Conservation (phyloP, 176 grass and related monocot species). For the Oryza rufipogon region DNA sequence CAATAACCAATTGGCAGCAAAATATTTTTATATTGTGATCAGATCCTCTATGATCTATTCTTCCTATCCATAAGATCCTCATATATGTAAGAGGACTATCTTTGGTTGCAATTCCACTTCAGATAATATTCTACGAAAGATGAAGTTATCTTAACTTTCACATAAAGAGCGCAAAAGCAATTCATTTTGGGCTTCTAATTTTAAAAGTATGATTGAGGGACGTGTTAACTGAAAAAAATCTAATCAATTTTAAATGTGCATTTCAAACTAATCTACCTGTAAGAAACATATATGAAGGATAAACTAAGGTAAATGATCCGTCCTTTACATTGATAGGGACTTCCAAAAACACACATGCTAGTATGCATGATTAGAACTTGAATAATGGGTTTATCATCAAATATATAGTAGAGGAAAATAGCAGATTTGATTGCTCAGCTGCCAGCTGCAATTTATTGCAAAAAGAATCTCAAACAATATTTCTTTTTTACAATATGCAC, state of each 20-base stretch:
- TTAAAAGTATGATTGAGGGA: slow-evolving; percentile 6
- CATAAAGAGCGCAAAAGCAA: not conserved
- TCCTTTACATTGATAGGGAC: not conserved
- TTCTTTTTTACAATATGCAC: not conserved
- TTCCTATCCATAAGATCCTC: not conserved
- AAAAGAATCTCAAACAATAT: not conserved
- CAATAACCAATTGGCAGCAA: not conserved
- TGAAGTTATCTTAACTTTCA: not conserved
- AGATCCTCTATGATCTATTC: not conserved
- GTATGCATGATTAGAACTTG: not conserved
- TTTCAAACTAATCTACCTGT: slow-evolving; percentile 3
- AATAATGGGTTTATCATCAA: not conserved
- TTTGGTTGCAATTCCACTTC: not conserved
- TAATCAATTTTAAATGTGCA: not conserved
- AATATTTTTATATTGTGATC: not conserved
- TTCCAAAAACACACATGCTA: not conserved
- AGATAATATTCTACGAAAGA: not conserved
- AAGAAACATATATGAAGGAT: not conserved
- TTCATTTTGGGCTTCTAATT: not conserved
- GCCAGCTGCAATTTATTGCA: not conserved
- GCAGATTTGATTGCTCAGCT: not conserved
- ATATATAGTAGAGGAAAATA: not conserved
- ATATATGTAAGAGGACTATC: not conserved
- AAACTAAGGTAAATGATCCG: not conserved
- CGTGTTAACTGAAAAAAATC: not conserved